Percentiles rank a stretch among this genome's conserved stretches.
Evolutionary conservation across 352 stramenopile genomes (phyloP).

Genomic region (Lagenidium sp.): DNA sequence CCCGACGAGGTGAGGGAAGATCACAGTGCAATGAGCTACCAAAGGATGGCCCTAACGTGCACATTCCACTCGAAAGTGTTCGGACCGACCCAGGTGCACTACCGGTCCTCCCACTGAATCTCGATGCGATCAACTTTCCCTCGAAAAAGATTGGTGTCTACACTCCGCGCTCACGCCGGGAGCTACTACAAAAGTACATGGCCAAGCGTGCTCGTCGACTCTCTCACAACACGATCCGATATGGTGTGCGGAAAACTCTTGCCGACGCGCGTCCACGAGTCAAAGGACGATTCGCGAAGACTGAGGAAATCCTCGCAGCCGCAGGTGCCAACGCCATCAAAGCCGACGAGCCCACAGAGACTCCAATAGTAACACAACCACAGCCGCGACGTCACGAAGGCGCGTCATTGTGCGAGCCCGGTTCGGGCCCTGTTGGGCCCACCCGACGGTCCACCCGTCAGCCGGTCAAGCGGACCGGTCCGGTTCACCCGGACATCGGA

Average conservation of each 20-base stretch:
- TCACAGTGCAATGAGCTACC: too few relatives aligned
- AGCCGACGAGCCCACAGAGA: too few relatives aligned
- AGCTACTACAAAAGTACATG: constrained; percentile 75
- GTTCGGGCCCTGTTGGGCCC: too few relatives aligned
- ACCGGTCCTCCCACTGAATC: constrained; percentile 35
- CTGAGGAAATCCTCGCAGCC: constrained; percentile 60
- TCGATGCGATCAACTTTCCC: constrained; percentile 20
- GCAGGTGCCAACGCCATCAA: constrained; percentile 35
- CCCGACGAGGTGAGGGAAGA: constrained; percentile 27
- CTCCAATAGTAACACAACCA: too few relatives aligned
- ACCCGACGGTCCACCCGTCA: too few relatives aligned
- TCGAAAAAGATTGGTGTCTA: constrained; percentile 69
- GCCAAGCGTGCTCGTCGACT: constrained; percentile 61
- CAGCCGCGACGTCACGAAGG: too few relatives aligned
- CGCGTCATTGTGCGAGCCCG: too few relatives aligned
- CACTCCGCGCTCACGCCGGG: constrained; percentile 44
- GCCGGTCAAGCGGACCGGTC: too few relatives aligned
- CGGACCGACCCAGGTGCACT: constrained; percentile 28
- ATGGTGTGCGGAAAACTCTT: constrained; percentile 72
- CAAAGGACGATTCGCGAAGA: constrained; percentile 82
- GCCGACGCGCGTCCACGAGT: constrained; percentile 66
- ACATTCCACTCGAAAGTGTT: too few relatives aligned
- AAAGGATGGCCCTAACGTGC: too few relatives aligned
- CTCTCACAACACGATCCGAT: constrained; percentile 68
- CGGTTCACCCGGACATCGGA: too few relatives aligned